Evolutionary conservation across 2,329 filamentous ascomycete species (phyloP), one percentile per base, ranked within the genome.

Genomic region (Exophiala lecanii-corni): DNA sequence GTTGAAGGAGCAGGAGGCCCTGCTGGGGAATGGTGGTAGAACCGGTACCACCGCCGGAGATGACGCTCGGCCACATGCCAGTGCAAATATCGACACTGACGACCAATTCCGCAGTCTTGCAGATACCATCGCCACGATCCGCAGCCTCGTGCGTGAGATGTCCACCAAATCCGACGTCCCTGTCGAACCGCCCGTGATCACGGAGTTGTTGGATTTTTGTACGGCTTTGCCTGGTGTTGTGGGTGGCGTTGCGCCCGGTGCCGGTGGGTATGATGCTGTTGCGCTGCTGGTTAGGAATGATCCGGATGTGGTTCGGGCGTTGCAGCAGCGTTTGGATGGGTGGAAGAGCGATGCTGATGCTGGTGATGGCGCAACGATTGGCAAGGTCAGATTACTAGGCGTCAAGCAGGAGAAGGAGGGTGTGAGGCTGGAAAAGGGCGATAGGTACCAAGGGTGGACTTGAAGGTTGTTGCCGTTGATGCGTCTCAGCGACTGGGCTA

Each of bases 221-320:
- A 76, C 73, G 3, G 62, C 67, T 3, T 68, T 96, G 1, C 75
- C 84, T 0, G 92, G 91, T 4, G 89, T 97, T 2, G 78, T 89
- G 52, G 89, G 89, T 1, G 92, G 89, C 0, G 88, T 97, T 0
- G 92, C 96, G 0, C 92, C 92, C 0, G 92, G 92, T 0, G 92
- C 92, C 0, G 92, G 92, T 7, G 92, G 92, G 0, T 96, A 86
- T 59, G 92, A 98, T 70, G 92, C 92, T 1, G 75, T 95, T 42
- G 85, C 84, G 1, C 63, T 98, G 47, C 64, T 98, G 46, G 78
- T 95, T 52, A 75, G 76, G 57, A 86, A 96, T 56, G 80, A 85
- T 40, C 73, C 72, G 25, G 75, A 74, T 36, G 86, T 86, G 1
- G 68, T 83, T 42, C 59, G 61, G 16, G 67, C 70, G 9, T 64